Base-by-base conservation (phyloP, 2,329 filamentous ascomycete genomes). In the Annulohypoxylon truncatum region DNA sequence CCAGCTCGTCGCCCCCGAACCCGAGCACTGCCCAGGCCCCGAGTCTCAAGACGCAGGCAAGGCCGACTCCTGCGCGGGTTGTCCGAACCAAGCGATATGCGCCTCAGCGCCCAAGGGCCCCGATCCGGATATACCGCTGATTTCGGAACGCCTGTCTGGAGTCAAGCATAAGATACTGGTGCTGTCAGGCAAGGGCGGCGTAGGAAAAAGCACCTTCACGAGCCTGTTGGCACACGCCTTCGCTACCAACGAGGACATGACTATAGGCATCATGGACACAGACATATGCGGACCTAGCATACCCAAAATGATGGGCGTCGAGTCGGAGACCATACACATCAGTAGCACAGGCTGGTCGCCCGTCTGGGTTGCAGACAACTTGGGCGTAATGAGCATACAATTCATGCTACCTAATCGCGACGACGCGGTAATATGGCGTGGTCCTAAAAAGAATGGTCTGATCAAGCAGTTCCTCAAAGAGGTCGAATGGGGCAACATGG, bases 381-480 rank as follows among this genome's bases (percentile, higher is more conserved):
- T 99, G 2, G 92, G 91, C 1, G 93, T 97, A 53, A 98, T 99
- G 95, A 96, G 92, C 75, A 93, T 99, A 70, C 96, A 99, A 79
- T 99, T 99, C 78, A 97, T 99, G 93, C 84, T 99, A 47, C 96
- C 96, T 0, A 93, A 93, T 74, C 87, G 92, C 48, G 95, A 99
- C 78, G 94, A 97, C 76, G 96, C 96, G 2, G 90, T 99, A 40
- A 99, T 99, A 71, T 99, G 96, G 96, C 88, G 96, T 53, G 96
- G 96, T 0, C 92, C 96, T 2, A 99, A 99, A 87, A 99, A 99
- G 86, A 99, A 98, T 75, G 96, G 96, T 0, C 82, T 99, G 61
- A 98, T 99, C 77, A 99, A 99, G 83, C 92, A 96, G 78, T 99
- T 99, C 73, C 81, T 99, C 54, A 97, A 97, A 82, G 96, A 99